These are phyloP conservation scores for Starmerella potacharoeniae DNA, from an alignment of 805 yeast genomes.

Conservation along the genomic window DNA sequence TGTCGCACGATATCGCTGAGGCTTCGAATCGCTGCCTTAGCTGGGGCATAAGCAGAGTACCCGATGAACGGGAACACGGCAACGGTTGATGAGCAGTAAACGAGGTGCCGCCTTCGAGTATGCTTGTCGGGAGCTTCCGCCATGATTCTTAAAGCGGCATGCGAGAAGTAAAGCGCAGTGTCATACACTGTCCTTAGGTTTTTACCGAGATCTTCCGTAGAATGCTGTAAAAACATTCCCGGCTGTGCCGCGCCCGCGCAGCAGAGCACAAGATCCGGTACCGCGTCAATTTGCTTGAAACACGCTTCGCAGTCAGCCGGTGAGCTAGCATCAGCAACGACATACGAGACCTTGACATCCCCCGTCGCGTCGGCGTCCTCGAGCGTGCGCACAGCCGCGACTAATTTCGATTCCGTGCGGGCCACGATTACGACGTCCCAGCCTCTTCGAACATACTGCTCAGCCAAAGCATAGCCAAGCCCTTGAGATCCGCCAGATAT, in stretches of 20 bases:
- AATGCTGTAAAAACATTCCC: slow-evolving; percentile 59
- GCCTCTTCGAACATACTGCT: slow-evolving; percentile 39
- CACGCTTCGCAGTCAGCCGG: slow-evolving; percentile 40
- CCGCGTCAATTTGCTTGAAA: slow-evolving; percentile 31
- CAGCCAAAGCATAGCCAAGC: slow-evolving; percentile 69
- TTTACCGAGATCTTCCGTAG: slow-evolving; percentile 42
- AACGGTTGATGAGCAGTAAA: slow-evolving; percentile 61
- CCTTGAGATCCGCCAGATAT: slow-evolving; percentile 96
- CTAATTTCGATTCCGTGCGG: slow-evolving; percentile 53
- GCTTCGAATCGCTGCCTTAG: slow-evolving; percentile 70
- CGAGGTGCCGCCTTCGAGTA: slow-evolving; percentile 38
- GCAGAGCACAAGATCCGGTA: slow-evolving; percentile 65
- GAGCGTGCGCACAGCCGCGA: slow-evolving; percentile 8
- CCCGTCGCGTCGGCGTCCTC: slow-evolving; percentile 33
- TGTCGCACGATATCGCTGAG: slow-evolving; percentile 70
- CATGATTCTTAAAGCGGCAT: slow-evolving; percentile 38
- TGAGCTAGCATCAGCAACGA: slow-evolving; percentile 54
- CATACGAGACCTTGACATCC: slow-evolving; percentile 28
- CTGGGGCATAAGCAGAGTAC: slow-evolving; percentile 80
- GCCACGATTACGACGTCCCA: slow-evolving; percentile 68
- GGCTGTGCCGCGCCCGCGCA: slow-evolving; percentile 86
- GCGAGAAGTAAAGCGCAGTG: slow-evolving; percentile 62
- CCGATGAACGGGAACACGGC: slow-evolving; percentile 87
- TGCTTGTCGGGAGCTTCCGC: slow-evolving; percentile 22
- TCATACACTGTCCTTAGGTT: slow-evolving; percentile 64